Conservation (phyloP, 495 filamentous ascomycete genomes). For the Neurospora africana region DNA sequence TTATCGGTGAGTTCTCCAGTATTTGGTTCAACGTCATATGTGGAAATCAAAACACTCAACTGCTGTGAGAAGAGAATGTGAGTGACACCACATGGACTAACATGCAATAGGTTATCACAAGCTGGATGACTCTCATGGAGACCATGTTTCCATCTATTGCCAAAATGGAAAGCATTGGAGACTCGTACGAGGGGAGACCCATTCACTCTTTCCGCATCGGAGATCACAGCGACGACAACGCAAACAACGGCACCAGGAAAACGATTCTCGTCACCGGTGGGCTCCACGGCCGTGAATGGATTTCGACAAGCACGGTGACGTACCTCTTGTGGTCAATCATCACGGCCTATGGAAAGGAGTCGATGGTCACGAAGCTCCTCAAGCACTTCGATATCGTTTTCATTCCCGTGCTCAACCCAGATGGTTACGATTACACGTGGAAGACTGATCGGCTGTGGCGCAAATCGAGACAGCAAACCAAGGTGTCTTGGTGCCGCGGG, state of each 20-base stretch:
- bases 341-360: conserved; percentile 60
- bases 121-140: conserved; percentile 83
- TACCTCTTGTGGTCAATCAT: conserved; percentile 87
- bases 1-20: conserved; percentile 50
- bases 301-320: conserved; percentile 82
- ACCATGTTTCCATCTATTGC: conserved; percentile 81
- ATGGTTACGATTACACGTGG: conserved; percentile 93
- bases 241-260: conserved; percentile 39
- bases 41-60: conserved; percentile 17
- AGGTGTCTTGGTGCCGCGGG: conserved; percentile 71
- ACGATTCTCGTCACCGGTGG: conserved; percentile 79
- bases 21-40: neutral
- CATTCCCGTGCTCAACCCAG: conserved; percentile 81
- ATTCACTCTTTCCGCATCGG: conserved; percentile 79
- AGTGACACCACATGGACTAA: neutral
- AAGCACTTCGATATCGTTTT: conserved; percentile 77
- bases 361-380: conserved; percentile 61
- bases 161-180: conserved; percentile 61
- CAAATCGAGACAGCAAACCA: conserved; percentile 83
- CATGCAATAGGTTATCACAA: conserved; percentile 27
- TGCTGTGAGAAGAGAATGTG: neutral
- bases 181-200: conserved; percentile 75
- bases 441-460: conserved; percentile 86
- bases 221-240: conserved; percentile 33
- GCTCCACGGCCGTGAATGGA: conserved; percentile 90